A percentile compares a stretch with the other conserved stretches of the same genome.
Evolutionary conservation across 306 rosid genomes (phyloP).

Genomic region (Cicer yamashitae): DNA sequence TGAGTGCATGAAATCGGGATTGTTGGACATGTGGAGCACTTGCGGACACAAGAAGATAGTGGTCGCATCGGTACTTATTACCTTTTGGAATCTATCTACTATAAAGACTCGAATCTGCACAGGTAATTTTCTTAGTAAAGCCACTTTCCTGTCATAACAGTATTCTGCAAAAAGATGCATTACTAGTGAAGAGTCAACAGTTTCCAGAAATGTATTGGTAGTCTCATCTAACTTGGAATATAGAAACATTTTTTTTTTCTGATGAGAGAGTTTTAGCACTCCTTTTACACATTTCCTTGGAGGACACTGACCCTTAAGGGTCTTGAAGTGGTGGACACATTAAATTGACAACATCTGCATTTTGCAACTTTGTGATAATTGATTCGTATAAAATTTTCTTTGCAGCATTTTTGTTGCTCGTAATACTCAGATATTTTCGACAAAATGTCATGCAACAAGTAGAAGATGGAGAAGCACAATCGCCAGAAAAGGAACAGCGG

Average conservation of each 20-base stretch:
- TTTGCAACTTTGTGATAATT: neutral
- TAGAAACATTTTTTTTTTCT: constrained; percentile 16
- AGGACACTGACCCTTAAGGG: neutral
- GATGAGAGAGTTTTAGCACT: constrained; percentile 2
- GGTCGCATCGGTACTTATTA: constrained; percentile 58
- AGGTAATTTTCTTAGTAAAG: constrained; percentile 51
- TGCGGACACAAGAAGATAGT: constrained; percentile 86
- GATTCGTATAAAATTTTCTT: constrained; percentile 39
- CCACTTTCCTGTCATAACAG: neutral
- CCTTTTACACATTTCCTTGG: neutral
- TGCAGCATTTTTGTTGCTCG: constrained; percentile 83
- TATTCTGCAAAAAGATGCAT: constrained; percentile 15
- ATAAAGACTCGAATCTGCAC: constrained; percentile 74
- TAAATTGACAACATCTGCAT: neutral
- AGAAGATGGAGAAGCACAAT: constrained; percentile 55
- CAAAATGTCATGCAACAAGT: constrained; percentile 52
- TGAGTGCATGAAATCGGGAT: constrained; percentile 59
- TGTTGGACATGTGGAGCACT: constrained; percentile 71
- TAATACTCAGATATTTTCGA: constrained; percentile 61
- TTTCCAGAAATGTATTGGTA: constrained; percentile 2
- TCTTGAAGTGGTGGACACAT: neutral
- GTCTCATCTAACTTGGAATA: constrained; percentile 20
- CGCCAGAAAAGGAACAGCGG: constrained; percentile 44
- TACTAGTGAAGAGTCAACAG: constrained; percentile 15
- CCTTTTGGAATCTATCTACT: constrained; percentile 86